Evolutionary conservation across 2,329 filamentous ascomycete genomes (phyloP).

Genomic region (Colletotrichum higginsianum): DNA sequence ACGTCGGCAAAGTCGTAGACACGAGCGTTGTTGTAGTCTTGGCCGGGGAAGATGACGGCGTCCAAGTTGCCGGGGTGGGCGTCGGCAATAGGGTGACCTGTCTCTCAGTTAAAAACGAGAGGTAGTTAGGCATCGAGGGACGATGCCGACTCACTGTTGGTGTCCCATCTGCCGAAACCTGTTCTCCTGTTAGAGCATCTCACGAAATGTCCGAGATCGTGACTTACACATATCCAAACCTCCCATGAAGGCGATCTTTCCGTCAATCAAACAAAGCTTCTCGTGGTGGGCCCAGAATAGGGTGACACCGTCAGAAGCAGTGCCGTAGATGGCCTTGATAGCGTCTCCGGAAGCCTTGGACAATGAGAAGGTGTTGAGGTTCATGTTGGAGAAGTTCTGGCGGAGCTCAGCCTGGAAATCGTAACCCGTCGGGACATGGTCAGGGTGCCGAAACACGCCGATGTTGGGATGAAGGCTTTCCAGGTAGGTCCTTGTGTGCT

Average conservation of each 20-base stretch:
- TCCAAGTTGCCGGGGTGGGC: slow-evolving; percentile 84
- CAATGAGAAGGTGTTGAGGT: slow-evolving; percentile 66
- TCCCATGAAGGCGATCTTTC: slow-evolving; percentile 89
- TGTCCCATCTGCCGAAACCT: slow-evolving; percentile 90
- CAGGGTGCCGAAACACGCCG: slow-evolving; percentile 89
- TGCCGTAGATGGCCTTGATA: slow-evolving; percentile 85
- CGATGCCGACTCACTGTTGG: slow-evolving; percentile 69
- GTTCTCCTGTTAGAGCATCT: slow-evolving; percentile 45
- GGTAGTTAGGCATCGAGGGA: neutral
- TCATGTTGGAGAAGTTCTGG: slow-evolving; percentile 66
- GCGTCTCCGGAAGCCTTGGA: slow-evolving; percentile 80
- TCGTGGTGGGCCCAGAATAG: slow-evolving; percentile 96
- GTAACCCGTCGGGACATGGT: slow-evolving; percentile 83
- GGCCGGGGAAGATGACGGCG: slow-evolving; percentile 85
- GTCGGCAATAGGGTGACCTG: slow-evolving; percentile 84
- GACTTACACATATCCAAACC: slow-evolving; percentile 83
- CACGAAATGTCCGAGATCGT: neutral
- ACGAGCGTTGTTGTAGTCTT: slow-evolving; percentile 92
- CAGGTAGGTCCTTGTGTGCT: slow-evolving; percentile 85
- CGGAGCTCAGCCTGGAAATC: slow-evolving; percentile 78
- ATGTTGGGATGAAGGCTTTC: slow-evolving; percentile 88
- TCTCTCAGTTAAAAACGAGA: slow-evolving; percentile 38
- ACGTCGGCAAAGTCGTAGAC: slow-evolving; percentile 88
- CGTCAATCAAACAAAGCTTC: slow-evolving; percentile 88
- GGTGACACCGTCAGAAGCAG: slow-evolving; percentile 80